phyloP scores from a whole-genome alignment of 2,329 filamentous ascomycete species.

The Nothophaeocryptopus gaeumannii region DNA sequence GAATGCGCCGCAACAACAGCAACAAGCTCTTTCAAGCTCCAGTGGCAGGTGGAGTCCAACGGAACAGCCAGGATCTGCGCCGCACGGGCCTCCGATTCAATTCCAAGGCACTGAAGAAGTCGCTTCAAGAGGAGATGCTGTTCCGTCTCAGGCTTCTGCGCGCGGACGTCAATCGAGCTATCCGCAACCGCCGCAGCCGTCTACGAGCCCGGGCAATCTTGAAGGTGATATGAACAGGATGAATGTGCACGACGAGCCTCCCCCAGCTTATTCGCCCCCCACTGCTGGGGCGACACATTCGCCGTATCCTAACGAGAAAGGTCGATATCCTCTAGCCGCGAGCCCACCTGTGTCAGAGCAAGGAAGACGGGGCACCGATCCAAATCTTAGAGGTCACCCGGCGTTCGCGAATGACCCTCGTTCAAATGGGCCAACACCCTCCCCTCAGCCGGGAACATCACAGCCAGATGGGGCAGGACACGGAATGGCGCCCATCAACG shows the following conservation, averaged over 20 bases:
- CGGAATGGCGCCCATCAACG: constrained; percentile 43
- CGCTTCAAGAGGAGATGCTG: constrained; percentile 31
- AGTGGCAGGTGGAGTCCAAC: constrained; percentile 90
- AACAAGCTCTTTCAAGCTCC: constrained; percentile 40
- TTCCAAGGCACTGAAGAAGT: constrained; percentile 83
- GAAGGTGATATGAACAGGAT: constrained; percentile 84
- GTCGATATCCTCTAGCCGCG: constrained; percentile 49
- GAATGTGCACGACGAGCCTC: constrained; percentile 76
- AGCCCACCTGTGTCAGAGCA: constrained; percentile 28
- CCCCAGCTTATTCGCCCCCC: constrained; percentile 78
- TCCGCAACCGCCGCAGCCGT: constrained; percentile 44
- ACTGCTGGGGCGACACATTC: constrained; percentile 45
- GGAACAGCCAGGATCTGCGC: constrained; percentile 78
- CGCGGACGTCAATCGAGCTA: constrained; percentile 23
- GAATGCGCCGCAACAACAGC: constrained; percentile 23
- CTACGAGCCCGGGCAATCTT: constrained; percentile 46
- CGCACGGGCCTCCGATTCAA: constrained; percentile 84
- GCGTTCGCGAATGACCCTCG: constrained; percentile 83
- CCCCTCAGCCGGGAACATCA: constrained; percentile 47
- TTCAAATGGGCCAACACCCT: constrained; percentile 20
- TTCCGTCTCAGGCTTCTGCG: constrained; percentile 18
- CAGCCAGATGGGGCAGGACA: constrained; percentile 32
- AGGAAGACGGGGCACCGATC: constrained; percentile 34
- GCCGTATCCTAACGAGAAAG: constrained; percentile 76
- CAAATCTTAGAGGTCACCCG: constrained; percentile 64